Evolutionary conservation across 352 stramenopile species (phyloP), one percentile per base, ranked within the genome.

Genomic region (Pythium phragmiticola): DNA sequence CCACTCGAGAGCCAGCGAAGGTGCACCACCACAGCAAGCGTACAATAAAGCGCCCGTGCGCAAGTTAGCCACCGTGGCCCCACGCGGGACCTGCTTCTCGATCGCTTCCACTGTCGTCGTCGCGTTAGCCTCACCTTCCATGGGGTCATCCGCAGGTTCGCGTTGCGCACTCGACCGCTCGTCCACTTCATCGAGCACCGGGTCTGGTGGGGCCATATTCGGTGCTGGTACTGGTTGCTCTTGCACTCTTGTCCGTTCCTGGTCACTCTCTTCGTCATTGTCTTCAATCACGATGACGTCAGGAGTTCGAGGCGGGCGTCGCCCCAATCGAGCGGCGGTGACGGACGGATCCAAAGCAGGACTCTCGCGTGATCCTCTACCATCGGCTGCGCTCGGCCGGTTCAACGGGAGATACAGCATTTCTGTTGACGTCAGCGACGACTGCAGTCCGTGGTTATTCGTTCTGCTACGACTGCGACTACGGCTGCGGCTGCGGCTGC

Each of bases 251-350:
- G 34, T 39, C 34, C 3, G 7, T 13, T 39, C 34, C 34, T 39
- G 7, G 7, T 65, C 57, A 0, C 48, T 64, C 5, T 78, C 64
- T 19, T 79, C 75, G 7, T 85, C 78, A 16, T 85, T 75, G 9
- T 87, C 78, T 72, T 90, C 80, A 72, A 90, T 90, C 30, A 90
- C 72, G 50, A 90, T 90, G 47, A 90, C 70, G 47, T 90, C 78
- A 17, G 66, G 63, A 6, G 54, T 36, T 16, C 55, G 49, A 17
- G 28, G 30, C 2, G 28, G 66, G 34, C 55, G 55, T 1, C 33
- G 51, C 13, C 16, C 34, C 2, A 50, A 12, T 50, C 23, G 34
- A 14, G 45, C 7, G 17, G 17, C 39, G 11, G 19, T 12, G 34
- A 42, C 17, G 39, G 39, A 46, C 16, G 39, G 39, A 46, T 46